Evolutionary conservation across 2,329 filamentous ascomycete species (phyloP).

Genomic region (Pseudocercospora ulei): DNA sequence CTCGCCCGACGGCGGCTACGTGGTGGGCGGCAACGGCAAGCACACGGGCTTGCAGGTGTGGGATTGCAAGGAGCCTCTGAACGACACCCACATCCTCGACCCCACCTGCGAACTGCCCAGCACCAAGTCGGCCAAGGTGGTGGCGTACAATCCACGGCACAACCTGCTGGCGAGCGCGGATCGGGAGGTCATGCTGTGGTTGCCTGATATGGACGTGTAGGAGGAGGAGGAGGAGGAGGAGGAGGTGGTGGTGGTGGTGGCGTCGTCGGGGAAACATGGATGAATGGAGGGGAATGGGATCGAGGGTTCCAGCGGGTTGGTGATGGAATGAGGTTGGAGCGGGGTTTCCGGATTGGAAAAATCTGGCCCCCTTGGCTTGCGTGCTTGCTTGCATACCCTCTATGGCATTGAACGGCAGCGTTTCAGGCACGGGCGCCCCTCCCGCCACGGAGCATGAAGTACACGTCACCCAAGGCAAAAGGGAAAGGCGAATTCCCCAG

Average conservation of each 20-base stretch:
- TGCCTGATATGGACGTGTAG: conserved; percentile 14
- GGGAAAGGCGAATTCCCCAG: too few relatives aligned
- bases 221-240: background rate
- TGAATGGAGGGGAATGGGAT: too few relatives aligned
- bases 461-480: too few relatives aligned
- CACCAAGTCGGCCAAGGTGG: conserved; percentile 56
- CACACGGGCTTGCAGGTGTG: conserved; percentile 69
- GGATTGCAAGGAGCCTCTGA: conserved; percentile 54
- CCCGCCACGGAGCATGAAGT: too few relatives aligned
- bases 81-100: conserved; percentile 51
- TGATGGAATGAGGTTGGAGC: too few relatives aligned
- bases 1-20: conserved; percentile 76
- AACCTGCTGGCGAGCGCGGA: conserved; percentile 89
- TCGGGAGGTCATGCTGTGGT: conserved; percentile 53
- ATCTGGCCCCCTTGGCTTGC: too few relatives aligned
- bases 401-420: too few relatives aligned
- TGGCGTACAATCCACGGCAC: conserved; percentile 82
- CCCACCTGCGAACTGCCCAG: conserved; percentile 57
- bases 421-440: too few relatives aligned
- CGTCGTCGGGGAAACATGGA: too few relatives aligned
- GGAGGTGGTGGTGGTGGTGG: background rate
- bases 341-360: too few relatives aligned
- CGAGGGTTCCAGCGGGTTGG: too few relatives aligned
- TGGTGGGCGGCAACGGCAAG: conserved; percentile 62
- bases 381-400: too few relatives aligned